Evolutionary conservation across 352 stramenopile genomes (phyloP).

Genomic region (Thalassiosira mediterranea): DNA sequence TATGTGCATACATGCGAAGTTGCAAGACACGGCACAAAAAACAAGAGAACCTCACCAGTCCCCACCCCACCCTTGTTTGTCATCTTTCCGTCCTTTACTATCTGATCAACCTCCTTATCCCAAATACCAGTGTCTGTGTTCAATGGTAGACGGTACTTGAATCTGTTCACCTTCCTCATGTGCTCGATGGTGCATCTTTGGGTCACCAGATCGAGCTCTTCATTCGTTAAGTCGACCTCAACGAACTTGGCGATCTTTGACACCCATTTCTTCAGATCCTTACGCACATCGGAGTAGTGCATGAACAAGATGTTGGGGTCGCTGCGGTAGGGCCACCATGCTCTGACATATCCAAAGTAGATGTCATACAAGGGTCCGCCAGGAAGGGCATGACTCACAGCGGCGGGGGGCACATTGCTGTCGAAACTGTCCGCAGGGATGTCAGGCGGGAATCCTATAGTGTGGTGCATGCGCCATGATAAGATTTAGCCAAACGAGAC

Average conservation of each 20-base stretch:
- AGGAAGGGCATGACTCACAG: conserved; percentile 36
- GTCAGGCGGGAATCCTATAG: conserved; percentile 33
- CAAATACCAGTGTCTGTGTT: conserved; percentile 41
- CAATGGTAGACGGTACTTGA: conserved; percentile 44
- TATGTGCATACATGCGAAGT: too few species aligned
- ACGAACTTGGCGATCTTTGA: conserved; percentile 51
- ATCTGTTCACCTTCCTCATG: conserved; percentile 51
- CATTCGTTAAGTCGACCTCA: conserved; percentile 31
- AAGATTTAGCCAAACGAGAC: not conserved
- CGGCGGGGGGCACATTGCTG: conserved; percentile 12
- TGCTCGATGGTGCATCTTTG: conserved; percentile 46
- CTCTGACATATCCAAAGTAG: conserved; percentile 51
- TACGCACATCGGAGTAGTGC: conserved; percentile 50
- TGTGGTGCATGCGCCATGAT: not conserved
- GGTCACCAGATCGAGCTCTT: conserved; percentile 31
- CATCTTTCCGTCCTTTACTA: conserved; percentile 21
- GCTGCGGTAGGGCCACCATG: conserved; percentile 37
- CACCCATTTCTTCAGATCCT: conserved; percentile 41
- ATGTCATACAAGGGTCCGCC: conserved; percentile 18
- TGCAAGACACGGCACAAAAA: too few species aligned
- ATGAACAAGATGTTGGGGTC: conserved; percentile 53
- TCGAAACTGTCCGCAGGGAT: conserved; percentile 1
- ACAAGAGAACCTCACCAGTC: conserved; percentile 24
- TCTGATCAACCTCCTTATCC: conserved; percentile 23
- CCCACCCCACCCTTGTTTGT: conserved; percentile 21